phyloP scores from a whole-genome alignment of 805 yeast species.

The Nakazawaea ishiwadae region DNA sequence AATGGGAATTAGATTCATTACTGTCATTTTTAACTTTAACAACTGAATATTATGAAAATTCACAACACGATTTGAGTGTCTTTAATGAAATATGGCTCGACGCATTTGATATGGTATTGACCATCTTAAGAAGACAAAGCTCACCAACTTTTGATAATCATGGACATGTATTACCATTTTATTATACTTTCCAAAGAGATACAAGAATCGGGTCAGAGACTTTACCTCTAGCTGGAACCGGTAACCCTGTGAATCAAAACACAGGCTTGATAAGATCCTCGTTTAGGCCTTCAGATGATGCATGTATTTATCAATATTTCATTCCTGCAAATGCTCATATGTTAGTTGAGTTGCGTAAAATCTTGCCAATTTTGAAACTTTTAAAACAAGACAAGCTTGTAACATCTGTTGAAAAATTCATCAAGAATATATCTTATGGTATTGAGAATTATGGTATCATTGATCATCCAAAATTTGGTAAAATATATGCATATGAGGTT shows the following conservation, averaged over 20 bases:
- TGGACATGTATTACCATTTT: constrained; percentile 44
- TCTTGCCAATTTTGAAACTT: constrained; percentile 24
- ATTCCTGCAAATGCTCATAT: constrained; percentile 84
- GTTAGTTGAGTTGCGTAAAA: constrained; percentile 52
- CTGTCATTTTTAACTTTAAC: constrained; percentile 77
- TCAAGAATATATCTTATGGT: constrained; percentile 44
- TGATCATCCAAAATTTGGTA: constrained; percentile 66
- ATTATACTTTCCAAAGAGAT: constrained; percentile 66
- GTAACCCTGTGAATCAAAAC: constrained; percentile 72
- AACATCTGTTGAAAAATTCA: constrained; percentile 28
- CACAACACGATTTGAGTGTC: constrained; percentile 45
- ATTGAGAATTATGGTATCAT: constrained; percentile 60
- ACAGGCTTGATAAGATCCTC: constrained; percentile 78
- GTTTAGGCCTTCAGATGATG: constrained; percentile 86
- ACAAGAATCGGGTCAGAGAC: constrained; percentile 82
- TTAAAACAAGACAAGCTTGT: constrained; percentile 16
- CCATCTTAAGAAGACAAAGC: constrained; percentile 55
- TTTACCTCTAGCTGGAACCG: constrained; percentile 69
- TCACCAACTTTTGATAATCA: constrained; percentile 51
- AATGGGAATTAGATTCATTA: constrained; percentile 81
- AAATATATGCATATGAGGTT: constrained; percentile 82
- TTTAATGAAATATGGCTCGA: constrained; percentile 47
- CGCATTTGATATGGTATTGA: constrained; percentile 49
- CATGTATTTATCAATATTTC: constrained; percentile 73
- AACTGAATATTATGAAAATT: constrained; percentile 60